Evolutionary conservation across 2,329 filamentous ascomycete species (phyloP), one percentile per base, ranked within the genome.

Genomic region (Trichoderma breve): DNA sequence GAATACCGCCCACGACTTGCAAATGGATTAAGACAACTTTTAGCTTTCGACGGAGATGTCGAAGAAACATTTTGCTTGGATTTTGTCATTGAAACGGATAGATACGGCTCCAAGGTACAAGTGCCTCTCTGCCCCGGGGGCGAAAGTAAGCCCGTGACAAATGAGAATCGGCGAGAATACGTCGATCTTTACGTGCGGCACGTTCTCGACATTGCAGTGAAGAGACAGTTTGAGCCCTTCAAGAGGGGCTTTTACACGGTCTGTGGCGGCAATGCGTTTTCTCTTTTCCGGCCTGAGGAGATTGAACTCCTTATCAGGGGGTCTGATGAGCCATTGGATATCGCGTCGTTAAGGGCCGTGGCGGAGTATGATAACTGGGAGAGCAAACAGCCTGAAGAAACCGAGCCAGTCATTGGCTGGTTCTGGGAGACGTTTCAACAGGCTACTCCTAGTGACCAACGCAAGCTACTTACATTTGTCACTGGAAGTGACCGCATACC

Each of bases 231-330:
- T 75, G 94, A 97, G 79, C 94, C 95, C 0, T 98, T 98, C 85
- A 96, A 96, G 79, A 89, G 94, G 70, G 95, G 95, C 1, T 98
- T 98, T 81, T 98, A 94, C 80, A 97, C 93, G 0, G 93, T 97
- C 32, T 97, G 94, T 78, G 93, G 92, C 43, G 93, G 94, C 43
- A 97, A 96, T 78, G 94, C 95, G 0, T 85, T 97, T 43, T 93
- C 92, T 1, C 87, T 98, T 2, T 97, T 97, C 81, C 89, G 93
- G 18, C 92, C 95, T 0, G 94, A 97, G 79, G 95, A 98, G 80
- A 97, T 98, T 73, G 95, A 97, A 79, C 87, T 97, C 4, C 86
- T 97, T 1, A 88, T 98, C 6, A 88, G 94, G 66, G 94, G 94
- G 12, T 96, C 93, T 8, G 93, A 97, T 74, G 94, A 97, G 78